A percentile compares a stretch with the other conserved stretches of the same genome.
Evolutionary conservation across 371 early-diverging fungal genomes (phyloP).

Genomic region (Mucor mucedo): DNA sequence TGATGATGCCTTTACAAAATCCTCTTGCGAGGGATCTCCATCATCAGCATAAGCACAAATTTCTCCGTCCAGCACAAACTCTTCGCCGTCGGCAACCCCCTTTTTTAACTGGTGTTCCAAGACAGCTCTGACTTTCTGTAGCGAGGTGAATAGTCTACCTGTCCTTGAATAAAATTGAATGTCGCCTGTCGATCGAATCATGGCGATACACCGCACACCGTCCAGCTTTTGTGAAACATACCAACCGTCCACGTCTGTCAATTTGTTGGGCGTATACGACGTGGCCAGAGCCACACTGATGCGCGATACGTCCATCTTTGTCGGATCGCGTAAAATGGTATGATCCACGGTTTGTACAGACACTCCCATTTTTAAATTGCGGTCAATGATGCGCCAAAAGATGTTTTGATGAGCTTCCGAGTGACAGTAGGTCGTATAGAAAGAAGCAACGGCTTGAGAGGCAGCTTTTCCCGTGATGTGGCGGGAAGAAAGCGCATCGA

Average conservation of each 20-base stretch:
- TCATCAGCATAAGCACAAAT: slow-evolving; percentile 48
- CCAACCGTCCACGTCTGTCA: slow-evolving; percentile 36
- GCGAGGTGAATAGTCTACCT: slow-evolving; percentile 46
- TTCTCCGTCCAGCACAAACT: slow-evolving; percentile 63
- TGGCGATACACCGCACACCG: slow-evolving; percentile 60
- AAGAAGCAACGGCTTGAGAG: slow-evolving; percentile 40
- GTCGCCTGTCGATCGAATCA: slow-evolving; percentile 29
- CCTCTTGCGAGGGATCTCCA: slow-evolving; percentile 22
- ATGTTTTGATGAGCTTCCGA: slow-evolving; percentile 36
- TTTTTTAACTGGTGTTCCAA: slow-evolving; percentile 29
- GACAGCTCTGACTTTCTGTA: slow-evolving; percentile 40
- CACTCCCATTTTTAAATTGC: slow-evolving; percentile 61
- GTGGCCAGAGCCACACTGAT: slow-evolving; percentile 49
- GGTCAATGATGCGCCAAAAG: slow-evolving; percentile 58
- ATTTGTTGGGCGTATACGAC: slow-evolving; percentile 3
- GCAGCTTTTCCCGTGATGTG: slow-evolving; percentile 51
- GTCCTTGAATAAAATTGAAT: slow-evolving; percentile 56
- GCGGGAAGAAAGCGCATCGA: slow-evolving; percentile 55
- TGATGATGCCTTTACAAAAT: slow-evolving; percentile 34
- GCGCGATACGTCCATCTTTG: not conserved
- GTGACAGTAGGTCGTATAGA: slow-evolving; percentile 35
- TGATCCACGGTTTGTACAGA: slow-evolving; percentile 42
- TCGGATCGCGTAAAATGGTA: slow-evolving; percentile 21
- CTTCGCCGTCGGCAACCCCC: not conserved
- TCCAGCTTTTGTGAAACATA: slow-evolving; percentile 65